Percentiles rank a stretch among this genome's conserved stretches.
Conservation (phyloP, 345 rosid genomes). For the Dimocarpus longan region DNA sequence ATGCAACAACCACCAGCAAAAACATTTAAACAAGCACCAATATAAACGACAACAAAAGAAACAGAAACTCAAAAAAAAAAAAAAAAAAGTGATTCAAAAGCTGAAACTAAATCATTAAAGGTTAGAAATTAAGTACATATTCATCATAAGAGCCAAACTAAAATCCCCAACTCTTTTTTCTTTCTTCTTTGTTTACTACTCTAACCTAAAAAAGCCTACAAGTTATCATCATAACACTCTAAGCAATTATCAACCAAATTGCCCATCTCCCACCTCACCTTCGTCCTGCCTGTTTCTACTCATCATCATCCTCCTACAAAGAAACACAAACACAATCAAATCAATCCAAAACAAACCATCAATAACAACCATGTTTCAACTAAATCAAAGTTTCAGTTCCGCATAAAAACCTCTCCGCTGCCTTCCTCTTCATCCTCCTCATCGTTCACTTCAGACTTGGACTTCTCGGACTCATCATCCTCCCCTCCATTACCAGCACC, state of each 20-base stretch:
- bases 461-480: slow-evolving; percentile 78
- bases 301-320: slow-evolving; percentile 68
- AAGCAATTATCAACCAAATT: slow-evolving; percentile 27
- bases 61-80: no score
- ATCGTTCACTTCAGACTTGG: slow-evolving; percentile 76
- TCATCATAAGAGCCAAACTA: slow-evolving; percentile 27
- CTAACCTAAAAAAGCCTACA: slow-evolving; percentile 21
- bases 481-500: slow-evolving; percentile 49
- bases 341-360: not conserved
- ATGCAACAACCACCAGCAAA: not conserved
- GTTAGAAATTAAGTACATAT: slow-evolving; percentile 31
- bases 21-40: not conserved
- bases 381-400: not conserved
- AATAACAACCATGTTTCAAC: not conserved
- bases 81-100: not conserved
- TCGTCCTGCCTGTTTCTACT: slow-evolving; percentile 28
- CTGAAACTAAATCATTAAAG: not conserved
- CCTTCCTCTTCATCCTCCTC: slow-evolving; percentile 56
- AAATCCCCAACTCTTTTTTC: slow-evolving; percentile 6
- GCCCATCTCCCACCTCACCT: slow-evolving; percentile 16
- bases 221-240: slow-evolving; percentile 5
- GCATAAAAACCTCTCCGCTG: slow-evolving; percentile 53
- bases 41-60: not conserved
- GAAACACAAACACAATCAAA: slow-evolving; percentile 1
- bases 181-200: slow-evolving; percentile 17